These are phyloP conservation scores for Raphanus raphanistrum DNA, from an alignment of 345 rosid genomes.

Conservation along the genomic window DNA sequence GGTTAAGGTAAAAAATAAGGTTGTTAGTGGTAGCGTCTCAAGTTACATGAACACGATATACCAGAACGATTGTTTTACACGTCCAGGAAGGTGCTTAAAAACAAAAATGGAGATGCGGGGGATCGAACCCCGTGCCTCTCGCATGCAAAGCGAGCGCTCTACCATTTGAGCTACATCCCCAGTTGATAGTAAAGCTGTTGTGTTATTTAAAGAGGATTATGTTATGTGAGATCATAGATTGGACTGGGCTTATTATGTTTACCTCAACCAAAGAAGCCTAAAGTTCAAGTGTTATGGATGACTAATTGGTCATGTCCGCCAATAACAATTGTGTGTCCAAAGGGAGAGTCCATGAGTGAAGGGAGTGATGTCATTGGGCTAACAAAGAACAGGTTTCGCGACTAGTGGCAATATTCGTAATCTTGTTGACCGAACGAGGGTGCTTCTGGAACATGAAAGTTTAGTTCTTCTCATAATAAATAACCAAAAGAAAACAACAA, in stretches of 20 bases:
- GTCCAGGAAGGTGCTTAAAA: background rate
- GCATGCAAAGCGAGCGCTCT: conserved; percentile 97
- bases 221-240: too few relatives aligned
- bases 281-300: background rate
- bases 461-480: background rate
- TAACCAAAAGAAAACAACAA: background rate
- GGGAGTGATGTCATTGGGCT: too few relatives aligned
- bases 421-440: background rate
- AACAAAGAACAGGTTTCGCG: background rate
- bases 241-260: background rate
- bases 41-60: background rate
- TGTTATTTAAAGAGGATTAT: too few relatives aligned
- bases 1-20: background rate
- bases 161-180: conserved; percentile 65
- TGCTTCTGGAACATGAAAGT: background rate
- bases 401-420: background rate
- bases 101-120: conserved; percentile 68
- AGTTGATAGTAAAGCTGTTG: background rate
- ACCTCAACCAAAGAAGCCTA: background rate
- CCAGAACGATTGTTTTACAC: background rate
- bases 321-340: background rate
- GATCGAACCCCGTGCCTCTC: conserved; percentile 92
- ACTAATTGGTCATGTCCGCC: background rate
- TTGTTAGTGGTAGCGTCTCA: background rate
- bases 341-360: background rate